Percentiles rank a stretch among this genome's conserved stretches.
phyloP scores from a whole-genome alignment of 1,284 basidiomycete species.

The Trichosporon sp. region DNA sequence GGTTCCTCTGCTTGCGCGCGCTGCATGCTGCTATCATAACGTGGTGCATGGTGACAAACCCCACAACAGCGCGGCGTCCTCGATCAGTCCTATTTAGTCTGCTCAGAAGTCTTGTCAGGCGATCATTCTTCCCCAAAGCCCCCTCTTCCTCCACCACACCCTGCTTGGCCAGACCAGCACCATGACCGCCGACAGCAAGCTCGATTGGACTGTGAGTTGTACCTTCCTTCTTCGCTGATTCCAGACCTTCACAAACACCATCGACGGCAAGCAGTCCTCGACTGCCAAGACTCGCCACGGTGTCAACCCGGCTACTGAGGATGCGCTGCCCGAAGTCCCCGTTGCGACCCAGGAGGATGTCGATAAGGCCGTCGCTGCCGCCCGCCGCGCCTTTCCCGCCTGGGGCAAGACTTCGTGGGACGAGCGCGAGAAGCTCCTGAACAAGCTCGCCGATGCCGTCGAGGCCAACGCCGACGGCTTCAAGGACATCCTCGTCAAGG shows the following conservation, averaged over 20 bases:
- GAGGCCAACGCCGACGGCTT: constrained; percentile 46
- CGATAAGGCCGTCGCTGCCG: constrained; percentile 76
- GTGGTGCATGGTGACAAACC: not conserved
- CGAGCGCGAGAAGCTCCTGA: constrained; percentile 40
- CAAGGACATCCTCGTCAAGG: constrained; percentile 57
- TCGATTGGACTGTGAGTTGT: not conserved
- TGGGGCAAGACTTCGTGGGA: constrained; percentile 73
- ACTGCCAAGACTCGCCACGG: constrained; percentile 72
- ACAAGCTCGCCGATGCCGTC: constrained; percentile 41
- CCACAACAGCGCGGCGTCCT: not conserved
- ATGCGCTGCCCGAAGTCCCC: constrained; percentile 76
- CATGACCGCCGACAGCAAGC: not conserved
- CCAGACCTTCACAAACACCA: constrained; percentile 72
- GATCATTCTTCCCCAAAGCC: not conserved
- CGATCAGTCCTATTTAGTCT: not conserved
- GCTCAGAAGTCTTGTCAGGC: not conserved
- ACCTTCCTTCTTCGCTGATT: constrained; percentile 60
- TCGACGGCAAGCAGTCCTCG: constrained; percentile 77
- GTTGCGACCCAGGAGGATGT: constrained; percentile 84
- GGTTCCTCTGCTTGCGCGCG: too few species aligned
- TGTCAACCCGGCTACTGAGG: constrained; percentile 80
- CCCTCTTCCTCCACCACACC: not conserved
- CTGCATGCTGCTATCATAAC: too few species aligned
- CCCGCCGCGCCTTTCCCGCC: constrained; percentile 71
- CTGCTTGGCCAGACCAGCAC: not conserved